A percentile compares a stretch with the other conserved stretches of the same genome.
Evolutionary conservation across 345 rosid species (phyloP).

Genomic region (Salix viminalis): DNA sequence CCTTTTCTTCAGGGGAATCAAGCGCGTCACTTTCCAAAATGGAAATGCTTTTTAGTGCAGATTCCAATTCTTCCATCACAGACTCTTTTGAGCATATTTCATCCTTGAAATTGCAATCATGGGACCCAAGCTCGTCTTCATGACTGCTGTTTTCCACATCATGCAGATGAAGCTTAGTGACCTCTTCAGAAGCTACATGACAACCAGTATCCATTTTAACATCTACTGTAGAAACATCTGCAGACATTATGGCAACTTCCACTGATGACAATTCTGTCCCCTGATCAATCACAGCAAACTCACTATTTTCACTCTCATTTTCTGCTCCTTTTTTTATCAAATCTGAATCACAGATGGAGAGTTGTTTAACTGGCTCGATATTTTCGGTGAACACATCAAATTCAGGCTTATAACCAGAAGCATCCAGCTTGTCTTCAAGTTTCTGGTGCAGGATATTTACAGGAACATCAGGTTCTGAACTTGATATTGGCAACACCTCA

Average conservation of each 20-base stretch:
- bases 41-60: constrained; percentile 54
- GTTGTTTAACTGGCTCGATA: constrained; percentile 32
- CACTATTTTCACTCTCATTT: constrained; percentile 37
- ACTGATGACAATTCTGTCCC: constrained; percentile 35
- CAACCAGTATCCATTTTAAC: constrained; percentile 25
- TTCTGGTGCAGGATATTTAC: constrained; percentile 39
- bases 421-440: constrained; percentile 45
- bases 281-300: constrained; percentile 35
- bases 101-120: constrained; percentile 26
- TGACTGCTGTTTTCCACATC: constrained; percentile 19
- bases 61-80: constrained; percentile 73
- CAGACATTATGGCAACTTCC: constrained; percentile 23
- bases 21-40: constrained; percentile 49
- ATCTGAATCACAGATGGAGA: constrained; percentile 15
- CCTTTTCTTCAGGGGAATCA: constrained; percentile 54
- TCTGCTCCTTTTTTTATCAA: constrained; percentile 31
- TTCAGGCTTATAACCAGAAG: constrained; percentile 36
- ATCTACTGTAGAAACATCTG: constrained; percentile 20
- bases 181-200: constrained; percentile 33
- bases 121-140: constrained; percentile 20
- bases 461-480: constrained; percentile 41
- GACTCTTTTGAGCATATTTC: constrained; percentile 52
- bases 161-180: constrained; percentile 23
- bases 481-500: constrained; percentile 55
- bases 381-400: constrained; percentile 32